phyloP scores from a whole-genome alignment of 169 alveolate genomes.

The Toxoplasma gondii region DNA sequence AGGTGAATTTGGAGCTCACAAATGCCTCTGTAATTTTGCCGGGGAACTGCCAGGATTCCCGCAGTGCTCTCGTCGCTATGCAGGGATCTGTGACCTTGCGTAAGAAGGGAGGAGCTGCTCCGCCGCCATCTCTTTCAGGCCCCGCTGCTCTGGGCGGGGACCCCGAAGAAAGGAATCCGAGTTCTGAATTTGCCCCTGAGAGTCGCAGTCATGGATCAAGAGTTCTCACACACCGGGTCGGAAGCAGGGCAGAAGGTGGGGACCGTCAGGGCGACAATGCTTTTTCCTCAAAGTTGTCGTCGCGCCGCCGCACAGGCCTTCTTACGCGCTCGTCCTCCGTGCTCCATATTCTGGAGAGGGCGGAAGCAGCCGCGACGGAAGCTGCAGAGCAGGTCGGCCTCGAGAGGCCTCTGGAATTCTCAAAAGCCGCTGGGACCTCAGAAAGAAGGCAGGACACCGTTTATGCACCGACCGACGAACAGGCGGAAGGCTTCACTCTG shows the following conservation, averaged over 20 bases:
- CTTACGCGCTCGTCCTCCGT: neutral
- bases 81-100: neutral
- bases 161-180: neutral
- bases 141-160: neutral
- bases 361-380: neutral
- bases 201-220: neutral
- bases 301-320: neutral
- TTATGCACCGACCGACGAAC: neutral
- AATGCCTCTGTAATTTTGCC: neutral
- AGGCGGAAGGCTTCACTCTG: neutral
- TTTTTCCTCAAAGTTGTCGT: neutral
- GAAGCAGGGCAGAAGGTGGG: neutral
- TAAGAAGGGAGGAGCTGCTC: neutral
- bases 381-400: neutral
- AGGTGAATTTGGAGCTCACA: neutral
- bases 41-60: neutral
- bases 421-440: neutral
- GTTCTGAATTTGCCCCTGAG: neutral
- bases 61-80: conserved; percentile 14
- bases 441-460: neutral
- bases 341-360: neutral
- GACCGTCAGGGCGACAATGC: neutral
- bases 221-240: neutral
- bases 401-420: neutral
- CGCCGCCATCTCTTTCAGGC: neutral